A percentile compares a stretch with the other conserved stretches of the same genome.
phyloP scores from a whole-genome alignment of 2,329 filamentous ascomycete genomes.

The Trichophyton equinum region DNA sequence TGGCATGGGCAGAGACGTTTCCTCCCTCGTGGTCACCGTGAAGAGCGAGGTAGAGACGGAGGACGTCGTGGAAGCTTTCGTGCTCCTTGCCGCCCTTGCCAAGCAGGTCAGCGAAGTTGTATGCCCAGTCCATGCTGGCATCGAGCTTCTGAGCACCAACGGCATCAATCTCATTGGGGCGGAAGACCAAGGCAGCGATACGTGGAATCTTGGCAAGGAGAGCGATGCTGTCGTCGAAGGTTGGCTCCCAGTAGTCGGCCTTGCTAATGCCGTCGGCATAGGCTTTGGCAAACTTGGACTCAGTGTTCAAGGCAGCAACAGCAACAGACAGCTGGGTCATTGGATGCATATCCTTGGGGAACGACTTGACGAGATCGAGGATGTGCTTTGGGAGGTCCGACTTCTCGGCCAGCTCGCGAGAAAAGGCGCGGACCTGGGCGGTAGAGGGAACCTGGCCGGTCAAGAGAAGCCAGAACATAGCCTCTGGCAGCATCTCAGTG shows the following conservation, averaged over 20 bases:
- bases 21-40: slow-evolving; percentile 98
- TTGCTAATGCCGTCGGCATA: slow-evolving; percentile 88
- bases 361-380: slow-evolving; percentile 74
- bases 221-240: slow-evolving; percentile 88
- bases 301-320: slow-evolving; percentile 90
- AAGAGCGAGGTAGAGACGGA: slow-evolving; percentile 86
- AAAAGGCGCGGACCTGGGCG: slow-evolving; percentile 68
- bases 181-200: slow-evolving; percentile 95
- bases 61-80: slow-evolving; percentile 87
- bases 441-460: slow-evolving; percentile 83
- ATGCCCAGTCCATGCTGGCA: slow-evolving; percentile 83
- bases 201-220: slow-evolving; percentile 92
- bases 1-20: slow-evolving; percentile 91
- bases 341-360: slow-evolving; percentile 82
- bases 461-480: slow-evolving; percentile 98
- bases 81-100: slow-evolving; percentile 75
- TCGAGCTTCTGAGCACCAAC: slow-evolving; percentile 66
- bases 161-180: slow-evolving; percentile 64
- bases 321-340: slow-evolving; percentile 98
- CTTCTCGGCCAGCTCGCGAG: slow-evolving; percentile 76
- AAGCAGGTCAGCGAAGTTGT: slow-evolving; percentile 95
- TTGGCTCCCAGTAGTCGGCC: slow-evolving; percentile 97
- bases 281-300: slow-evolving; percentile 81
- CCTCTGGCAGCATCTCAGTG: slow-evolving; percentile 94
- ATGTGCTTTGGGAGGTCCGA: slow-evolving; percentile 72